Percentiles rank a stretch among this genome's conserved stretches.
These are phyloP conservation scores for Oleoguttula mirabilis DNA, from an alignment of 495 filamentous ascomycete genomes.

Conservation along the genomic window DNA sequence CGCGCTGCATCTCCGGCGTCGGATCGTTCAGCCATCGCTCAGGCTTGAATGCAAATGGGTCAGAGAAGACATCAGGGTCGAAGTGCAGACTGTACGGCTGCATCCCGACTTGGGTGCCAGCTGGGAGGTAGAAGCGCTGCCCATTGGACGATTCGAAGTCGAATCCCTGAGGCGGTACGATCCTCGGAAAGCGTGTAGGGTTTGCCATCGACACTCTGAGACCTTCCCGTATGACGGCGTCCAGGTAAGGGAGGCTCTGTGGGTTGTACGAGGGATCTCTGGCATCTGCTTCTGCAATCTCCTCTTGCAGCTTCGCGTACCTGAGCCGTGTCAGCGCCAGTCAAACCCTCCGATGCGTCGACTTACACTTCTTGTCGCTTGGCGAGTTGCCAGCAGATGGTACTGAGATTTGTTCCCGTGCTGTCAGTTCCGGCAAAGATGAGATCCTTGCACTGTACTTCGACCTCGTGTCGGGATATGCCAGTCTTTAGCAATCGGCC, in stretches of 20 bases:
- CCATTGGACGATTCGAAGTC: conserved; percentile 22
- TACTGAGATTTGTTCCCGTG: conserved; percentile 37
- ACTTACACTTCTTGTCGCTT: conserved; percentile 35
- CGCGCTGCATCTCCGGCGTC: conserved; percentile 30
- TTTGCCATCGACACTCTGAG: conserved; percentile 39
- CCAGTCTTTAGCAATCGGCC: conserved; percentile 35
- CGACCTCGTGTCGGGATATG: conserved; percentile 32
- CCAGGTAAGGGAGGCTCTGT: conserved; percentile 31
- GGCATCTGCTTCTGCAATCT: conserved; percentile 24
- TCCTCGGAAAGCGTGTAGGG: conserved; percentile 37
- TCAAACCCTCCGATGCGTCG: not conserved
- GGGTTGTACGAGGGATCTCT: conserved; percentile 23
- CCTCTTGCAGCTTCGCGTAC: conserved; percentile 29
- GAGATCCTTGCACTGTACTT: conserved; percentile 32
- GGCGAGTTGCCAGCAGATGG: conserved; percentile 33
- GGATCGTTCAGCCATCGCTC: conserved; percentile 38
- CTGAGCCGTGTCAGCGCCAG: conserved; percentile 17
- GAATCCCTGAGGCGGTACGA: conserved; percentile 34
- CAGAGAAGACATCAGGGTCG: conserved; percentile 34
- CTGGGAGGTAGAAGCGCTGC: conserved; percentile 27
- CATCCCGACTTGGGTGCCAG: conserved; percentile 35
- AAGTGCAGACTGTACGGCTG: conserved; percentile 35
- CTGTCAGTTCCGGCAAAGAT: conserved; percentile 29
- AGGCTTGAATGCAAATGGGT: conserved; percentile 35
- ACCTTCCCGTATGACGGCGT: conserved; percentile 35